These are phyloP conservation scores for Fragaria iinumae DNA, from an alignment of 306 rosid genomes.

Conservation along the genomic window DNA sequence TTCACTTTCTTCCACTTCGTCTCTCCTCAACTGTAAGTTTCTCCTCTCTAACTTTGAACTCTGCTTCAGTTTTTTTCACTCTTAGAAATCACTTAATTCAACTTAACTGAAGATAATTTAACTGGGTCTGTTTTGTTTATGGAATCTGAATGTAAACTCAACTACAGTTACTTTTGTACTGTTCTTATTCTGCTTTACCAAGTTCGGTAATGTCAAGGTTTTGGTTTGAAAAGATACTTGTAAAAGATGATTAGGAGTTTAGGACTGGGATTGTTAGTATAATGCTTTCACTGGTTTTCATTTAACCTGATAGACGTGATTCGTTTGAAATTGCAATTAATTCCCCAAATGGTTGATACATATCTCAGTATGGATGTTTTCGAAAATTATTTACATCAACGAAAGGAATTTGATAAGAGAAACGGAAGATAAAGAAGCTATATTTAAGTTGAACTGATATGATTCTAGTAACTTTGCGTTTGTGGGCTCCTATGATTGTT, in stretches of 20 bases:
- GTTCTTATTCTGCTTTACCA: not conserved
- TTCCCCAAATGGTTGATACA: not conserved
- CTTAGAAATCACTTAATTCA: not conserved
- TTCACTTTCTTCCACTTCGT: not conserved
- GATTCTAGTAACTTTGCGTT: not conserved
- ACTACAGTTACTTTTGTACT: not conserved
- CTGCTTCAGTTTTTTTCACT: not conserved
- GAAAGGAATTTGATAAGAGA: not conserved
- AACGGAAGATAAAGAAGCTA: not conserved
- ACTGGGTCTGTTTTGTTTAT: not conserved
- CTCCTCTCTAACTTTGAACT: not conserved
- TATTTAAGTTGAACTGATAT: not conserved
- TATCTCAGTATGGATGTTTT: not conserved
- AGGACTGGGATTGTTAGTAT: not conserved
- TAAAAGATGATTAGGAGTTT: not conserved
- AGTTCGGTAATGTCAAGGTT: not conserved
- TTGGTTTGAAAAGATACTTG: not conserved
- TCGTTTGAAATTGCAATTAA: not conserved
- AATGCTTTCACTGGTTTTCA: not conserved
- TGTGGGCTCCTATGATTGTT: not conserved
- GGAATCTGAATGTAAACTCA: not conserved
- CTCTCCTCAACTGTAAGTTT: conserved; percentile 6
- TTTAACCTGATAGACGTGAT: not conserved
- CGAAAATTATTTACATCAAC: not conserved
- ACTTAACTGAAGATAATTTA: not conserved